These are phyloP conservation scores for Leccinum pellstonianum DNA, from an alignment of 768 basidiomycete species.

Conservation along the genomic window DNA sequence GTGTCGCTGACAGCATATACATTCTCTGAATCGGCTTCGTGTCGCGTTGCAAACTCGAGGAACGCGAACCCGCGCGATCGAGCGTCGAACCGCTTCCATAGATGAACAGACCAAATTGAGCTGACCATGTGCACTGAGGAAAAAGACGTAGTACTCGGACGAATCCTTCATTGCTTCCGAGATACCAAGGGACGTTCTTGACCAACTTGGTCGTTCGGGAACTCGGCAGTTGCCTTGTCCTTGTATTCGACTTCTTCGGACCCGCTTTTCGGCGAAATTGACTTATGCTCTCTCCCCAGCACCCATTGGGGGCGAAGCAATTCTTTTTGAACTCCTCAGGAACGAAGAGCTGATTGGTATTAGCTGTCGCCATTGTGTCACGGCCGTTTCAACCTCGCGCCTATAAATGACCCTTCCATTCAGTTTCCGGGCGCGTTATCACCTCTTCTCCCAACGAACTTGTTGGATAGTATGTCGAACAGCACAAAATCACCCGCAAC, in stretches of 20 bases:
- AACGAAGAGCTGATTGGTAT: neutral
- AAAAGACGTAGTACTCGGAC: slow-evolving; percentile 26
- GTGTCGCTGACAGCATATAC: no score
- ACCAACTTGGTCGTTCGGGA: slow-evolving; percentile 88
- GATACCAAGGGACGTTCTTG: slow-evolving; percentile 89
- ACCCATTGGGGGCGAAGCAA: no score
- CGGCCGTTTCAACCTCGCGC: neutral
- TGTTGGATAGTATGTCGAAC: slow-evolving; percentile 1
- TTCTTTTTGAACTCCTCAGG: no score
- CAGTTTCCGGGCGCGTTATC: neutral
- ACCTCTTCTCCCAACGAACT: neutral
- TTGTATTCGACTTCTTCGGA: slow-evolving; percentile 52
- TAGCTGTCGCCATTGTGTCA: no score
- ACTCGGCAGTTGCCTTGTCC: slow-evolving; percentile 43
- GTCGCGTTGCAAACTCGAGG: no score
- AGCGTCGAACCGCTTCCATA: slow-evolving; percentile 89
- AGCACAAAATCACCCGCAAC: neutral
- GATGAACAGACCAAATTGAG: slow-evolving; percentile 82
- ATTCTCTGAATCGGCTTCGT: no score
- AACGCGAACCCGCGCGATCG: slow-evolving; percentile 76
- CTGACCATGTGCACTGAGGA: slow-evolving; percentile 74
- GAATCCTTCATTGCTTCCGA: slow-evolving; percentile 38
- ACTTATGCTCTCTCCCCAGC: no score
- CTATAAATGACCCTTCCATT: neutral
- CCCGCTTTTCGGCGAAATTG: slow-evolving; percentile 75